These are phyloP conservation scores for Fraxinus excelsior DNA, from an alignment of 257 asterid genomes.

Conservation along the genomic window DNA sequence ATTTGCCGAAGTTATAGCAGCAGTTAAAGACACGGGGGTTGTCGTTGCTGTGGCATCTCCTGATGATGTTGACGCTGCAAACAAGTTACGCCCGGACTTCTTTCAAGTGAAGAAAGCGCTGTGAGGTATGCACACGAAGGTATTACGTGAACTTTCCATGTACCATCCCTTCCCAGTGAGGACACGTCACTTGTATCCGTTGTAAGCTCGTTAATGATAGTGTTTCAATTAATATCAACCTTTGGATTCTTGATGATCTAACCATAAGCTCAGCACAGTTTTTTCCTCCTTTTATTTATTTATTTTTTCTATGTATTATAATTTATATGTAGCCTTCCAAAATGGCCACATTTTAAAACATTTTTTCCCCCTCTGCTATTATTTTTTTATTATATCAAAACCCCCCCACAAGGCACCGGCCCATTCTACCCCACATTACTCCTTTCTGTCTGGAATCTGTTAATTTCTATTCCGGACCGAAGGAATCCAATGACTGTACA, in stretches of 20 bases:
- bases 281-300: too few species aligned
- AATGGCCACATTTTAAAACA: background rate
- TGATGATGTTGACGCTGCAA: conserved; percentile 82
- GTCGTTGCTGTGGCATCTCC: conserved; percentile 92
- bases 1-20: conserved; percentile 70
- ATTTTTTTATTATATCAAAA: background rate
- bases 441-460: background rate
- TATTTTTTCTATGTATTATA: too few species aligned
- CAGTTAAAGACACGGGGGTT: conserved; percentile 78
- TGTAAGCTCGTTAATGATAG: background rate
- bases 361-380: background rate
- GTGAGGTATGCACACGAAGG: conserved; percentile 26
- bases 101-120: conserved; percentile 86
- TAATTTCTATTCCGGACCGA: background rate
- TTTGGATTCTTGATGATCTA: background rate
- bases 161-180: too few species aligned
- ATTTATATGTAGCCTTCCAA: background rate
- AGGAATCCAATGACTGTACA: background rate
- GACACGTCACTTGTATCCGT: background rate
- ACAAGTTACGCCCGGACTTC: conserved; percentile 60
- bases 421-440: background rate
- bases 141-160: background rate
- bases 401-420: background rate
- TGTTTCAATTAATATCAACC: background rate
- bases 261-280: too few species aligned